A percentile compares a stretch with the other conserved stretches of the same genome.
Conservation (phyloP, 2,329 filamentous ascomycete genomes). For the Monilinia fructicola region DNA sequence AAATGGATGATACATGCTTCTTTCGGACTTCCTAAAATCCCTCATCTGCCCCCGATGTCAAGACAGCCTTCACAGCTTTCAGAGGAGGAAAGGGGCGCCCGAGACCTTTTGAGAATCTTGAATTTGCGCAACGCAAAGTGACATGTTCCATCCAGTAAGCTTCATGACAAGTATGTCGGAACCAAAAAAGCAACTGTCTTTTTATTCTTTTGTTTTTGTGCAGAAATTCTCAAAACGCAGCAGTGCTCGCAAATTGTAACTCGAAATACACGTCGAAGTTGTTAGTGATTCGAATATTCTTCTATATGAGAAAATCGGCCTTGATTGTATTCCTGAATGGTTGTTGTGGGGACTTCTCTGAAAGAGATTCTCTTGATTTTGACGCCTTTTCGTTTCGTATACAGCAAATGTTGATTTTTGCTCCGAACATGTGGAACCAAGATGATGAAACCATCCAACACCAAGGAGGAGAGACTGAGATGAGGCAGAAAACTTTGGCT, state of each 20-base stretch:
- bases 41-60: too few species aligned
- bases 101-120: slow-evolving; percentile 39
- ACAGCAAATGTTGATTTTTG: neutral
- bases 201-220: neutral
- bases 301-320: neutral
- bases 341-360: neutral
- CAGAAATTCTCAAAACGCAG: neutral
- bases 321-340: neutral
- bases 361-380: neutral
- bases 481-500: neutral
- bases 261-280: neutral
- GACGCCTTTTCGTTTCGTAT: neutral
- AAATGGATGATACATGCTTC: slow-evolving; percentile 34
- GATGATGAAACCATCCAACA: neutral
- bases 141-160: slow-evolving; percentile 10
- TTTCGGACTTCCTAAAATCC: slow-evolving; percentile 31
- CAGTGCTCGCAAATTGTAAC: neutral
- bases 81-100: slow-evolving; percentile 34
- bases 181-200: neutral
- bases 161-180: neutral
- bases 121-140: slow-evolving; percentile 38
- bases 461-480: neutral
- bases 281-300: neutral
- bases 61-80: slow-evolving; percentile 19
- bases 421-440: neutral